Percentiles rank a stretch among this genome's conserved stretches.
Conservation (phyloP, 805 yeast genomes). For the Yamadazyma phyllophila region DNA sequence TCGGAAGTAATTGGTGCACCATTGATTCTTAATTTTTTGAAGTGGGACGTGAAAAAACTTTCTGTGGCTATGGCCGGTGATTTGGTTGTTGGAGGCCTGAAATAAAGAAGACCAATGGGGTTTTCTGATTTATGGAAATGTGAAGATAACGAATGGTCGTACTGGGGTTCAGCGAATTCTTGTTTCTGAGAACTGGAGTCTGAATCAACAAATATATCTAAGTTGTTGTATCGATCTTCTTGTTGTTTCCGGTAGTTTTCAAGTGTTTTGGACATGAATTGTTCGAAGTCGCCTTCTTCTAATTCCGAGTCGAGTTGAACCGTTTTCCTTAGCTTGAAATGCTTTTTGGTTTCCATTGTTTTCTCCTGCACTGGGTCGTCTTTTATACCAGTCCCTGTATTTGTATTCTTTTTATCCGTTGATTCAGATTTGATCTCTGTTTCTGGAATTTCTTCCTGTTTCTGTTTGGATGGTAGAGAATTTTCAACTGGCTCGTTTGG, state of each 20-base stretch:
- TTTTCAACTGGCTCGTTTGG: too few species aligned
- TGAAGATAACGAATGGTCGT: slow-evolving; percentile 13
- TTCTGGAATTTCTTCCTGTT: too few species aligned
- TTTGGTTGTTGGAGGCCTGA: slow-evolving; percentile 17
- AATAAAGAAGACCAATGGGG: slow-evolving; percentile 17
- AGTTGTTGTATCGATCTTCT: slow-evolving; percentile 12
- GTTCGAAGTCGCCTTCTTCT: slow-evolving; percentile 24
- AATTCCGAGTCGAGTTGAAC: background rate
- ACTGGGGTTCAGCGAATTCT: slow-evolving; percentile 11
- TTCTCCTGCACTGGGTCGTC: too few species aligned
- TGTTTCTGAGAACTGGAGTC: slow-evolving; percentile 6
- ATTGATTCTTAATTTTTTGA: slow-evolving; percentile 41
- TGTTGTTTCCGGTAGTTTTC: slow-evolving; percentile 31
- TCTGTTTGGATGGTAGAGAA: too few species aligned
- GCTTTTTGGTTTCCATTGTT: too few species aligned
- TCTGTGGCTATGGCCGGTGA: slow-evolving; percentile 38
- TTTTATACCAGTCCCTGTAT: too few species aligned
- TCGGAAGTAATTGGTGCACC: slow-evolving; percentile 34
- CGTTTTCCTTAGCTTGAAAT: too few species aligned
- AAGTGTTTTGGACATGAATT: slow-evolving; percentile 31
- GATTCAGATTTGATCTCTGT: too few species aligned
- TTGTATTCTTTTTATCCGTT: too few species aligned
- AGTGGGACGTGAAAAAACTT: slow-evolving; percentile 36
- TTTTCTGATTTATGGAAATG: slow-evolving; percentile 15
- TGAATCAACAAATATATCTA: slow-evolving; percentile 12